phyloP scores from a whole-genome alignment of 2,329 filamentous ascomycete genomes.

The Atkinsonella texensis region DNA sequence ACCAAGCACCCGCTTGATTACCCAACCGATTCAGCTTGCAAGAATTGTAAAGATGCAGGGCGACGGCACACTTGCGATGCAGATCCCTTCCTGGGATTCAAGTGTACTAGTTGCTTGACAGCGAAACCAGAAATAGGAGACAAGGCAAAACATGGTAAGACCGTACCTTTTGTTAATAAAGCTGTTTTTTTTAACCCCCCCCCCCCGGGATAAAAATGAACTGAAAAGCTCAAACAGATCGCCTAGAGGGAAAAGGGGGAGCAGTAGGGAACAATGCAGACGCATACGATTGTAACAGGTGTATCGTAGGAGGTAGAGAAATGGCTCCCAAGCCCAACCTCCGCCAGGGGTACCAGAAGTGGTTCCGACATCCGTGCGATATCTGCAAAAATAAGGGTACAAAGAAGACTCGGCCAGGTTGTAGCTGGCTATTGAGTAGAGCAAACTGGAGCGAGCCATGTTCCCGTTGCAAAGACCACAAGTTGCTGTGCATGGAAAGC shows the following conservation, averaged over 20 bases:
- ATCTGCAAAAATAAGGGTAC: conserved; percentile 9
- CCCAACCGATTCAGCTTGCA: conserved; percentile 6
- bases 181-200: no score
- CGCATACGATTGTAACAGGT: background rate
- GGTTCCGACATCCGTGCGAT: conserved; percentile 15
- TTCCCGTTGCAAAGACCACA: conserved; percentile 9
- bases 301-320: background rate
- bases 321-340: conserved; percentile 8
- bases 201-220: no score
- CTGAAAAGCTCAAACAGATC: background rate
- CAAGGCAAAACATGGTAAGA: conserved; percentile 2
- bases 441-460: conserved; percentile 13
- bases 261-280: background rate
- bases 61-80: conserved; percentile 11
- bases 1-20: conserved; percentile 7
- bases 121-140: conserved; percentile 3
- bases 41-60: conserved; percentile 6
- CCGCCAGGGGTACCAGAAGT: conserved; percentile 8
- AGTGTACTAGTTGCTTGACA: conserved; percentile 11
- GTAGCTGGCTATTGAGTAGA: conserved; percentile 14
- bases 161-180: background rate
- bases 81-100: conserved; percentile 11
- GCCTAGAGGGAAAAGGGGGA: background rate
- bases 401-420: conserved; percentile 5
- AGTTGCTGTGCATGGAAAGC: conserved; percentile 11